Evolutionary conservation across 345 rosid species (phyloP), one percentile per base, ranked within the genome.

Genomic region (Passiflora organensis): DNA sequence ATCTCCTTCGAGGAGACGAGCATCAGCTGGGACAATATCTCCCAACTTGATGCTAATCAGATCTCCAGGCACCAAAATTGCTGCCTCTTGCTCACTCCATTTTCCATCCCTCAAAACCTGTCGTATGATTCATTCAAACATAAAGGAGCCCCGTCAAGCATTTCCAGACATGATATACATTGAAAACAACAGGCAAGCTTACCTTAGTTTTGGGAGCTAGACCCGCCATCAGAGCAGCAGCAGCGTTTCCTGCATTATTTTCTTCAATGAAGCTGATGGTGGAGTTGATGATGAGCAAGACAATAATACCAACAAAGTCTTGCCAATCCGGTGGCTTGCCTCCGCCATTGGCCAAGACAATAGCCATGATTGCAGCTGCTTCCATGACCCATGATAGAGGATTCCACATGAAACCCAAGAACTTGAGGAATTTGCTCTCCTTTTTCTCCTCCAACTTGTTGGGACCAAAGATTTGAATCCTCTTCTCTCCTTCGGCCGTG

Each of bases 301-400:
- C 76, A 0, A 73, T 52, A 17, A 91, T 91, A 14, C 98, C 98
- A 32, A 91, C 63, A 44, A 91, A 87, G 65, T 91, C 97, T 66
- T 80, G 97, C 96, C 97, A 91, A 39, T 89, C 98, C 13, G 96
- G 91, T 8, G 94, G 86, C 70, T 72, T 81, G 43, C 95, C 96
- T 39, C 84, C 98, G 56, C 96, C 98, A 39, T 91, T 84, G 54
- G 99, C 95, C 64, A 91, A 70, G 44, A 59, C 89, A 68, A 91
- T 84, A 34, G 99, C 95, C 99, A 91, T 91, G 53, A 91, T 74
- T 10, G 99, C 95, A 14, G 96, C 99, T 18, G 74, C 50, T 66
- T 88, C 96, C 98, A 91, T 91, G 18, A 91, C 98, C 98, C 98
- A 91, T 44, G 98, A 91, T 6, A 88, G 65, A 61, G 95, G 96